Conservation (phyloP, 176 grass and related monocot species). For the Chloris gayana region DNA sequence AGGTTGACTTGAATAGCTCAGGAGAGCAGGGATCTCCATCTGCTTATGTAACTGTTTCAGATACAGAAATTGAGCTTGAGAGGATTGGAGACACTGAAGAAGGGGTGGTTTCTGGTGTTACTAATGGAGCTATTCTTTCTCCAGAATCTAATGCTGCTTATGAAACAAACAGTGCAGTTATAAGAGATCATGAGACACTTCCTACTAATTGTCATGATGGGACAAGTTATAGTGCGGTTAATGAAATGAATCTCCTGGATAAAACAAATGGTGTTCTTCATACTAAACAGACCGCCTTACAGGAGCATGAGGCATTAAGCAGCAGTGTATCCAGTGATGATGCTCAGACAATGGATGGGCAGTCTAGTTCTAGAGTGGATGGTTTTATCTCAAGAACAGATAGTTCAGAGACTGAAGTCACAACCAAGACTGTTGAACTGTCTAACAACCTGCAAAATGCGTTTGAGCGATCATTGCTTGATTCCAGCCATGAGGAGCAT, state of each 20-base stretch:
- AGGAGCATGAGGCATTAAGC: slow-evolving; percentile 32
- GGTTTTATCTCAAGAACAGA: slow-evolving; percentile 22
- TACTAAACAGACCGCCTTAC: slow-evolving; percentile 13
- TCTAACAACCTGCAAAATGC: slow-evolving; percentile 19
- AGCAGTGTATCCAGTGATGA: neutral
- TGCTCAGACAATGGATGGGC: slow-evolving; percentile 28
- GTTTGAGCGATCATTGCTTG: slow-evolving; percentile 29
- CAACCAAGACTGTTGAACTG: slow-evolving; percentile 16
- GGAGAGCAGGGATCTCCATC: slow-evolving; percentile 32
- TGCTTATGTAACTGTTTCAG: slow-evolving; percentile 33
- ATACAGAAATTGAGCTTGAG: slow-evolving; percentile 17
- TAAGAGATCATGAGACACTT: slow-evolving; percentile 34
- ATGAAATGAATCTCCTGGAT: slow-evolving; percentile 23
- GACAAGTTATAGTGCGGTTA: slow-evolving; percentile 12
- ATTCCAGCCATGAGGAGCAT: slow-evolving; percentile 15
- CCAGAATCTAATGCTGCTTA: slow-evolving; percentile 19
- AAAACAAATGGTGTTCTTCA: slow-evolving; percentile 28
- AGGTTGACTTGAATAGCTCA: slow-evolving; percentile 23
- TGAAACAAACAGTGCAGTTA: slow-evolving; percentile 26
- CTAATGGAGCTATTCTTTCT: slow-evolving; percentile 34
- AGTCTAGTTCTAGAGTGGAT: slow-evolving; percentile 12
- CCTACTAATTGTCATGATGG: slow-evolving; percentile 14
- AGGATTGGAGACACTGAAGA: neutral
- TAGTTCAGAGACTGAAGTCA: slow-evolving; percentile 24
- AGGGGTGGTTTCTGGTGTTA: neutral